A percentile compares a stretch with the other conserved stretches of the same genome.
These are phyloP conservation scores for Hirschioporus abietinus DNA, from an alignment of 768 basidiomycete genomes.

Conservation along the genomic window DNA sequence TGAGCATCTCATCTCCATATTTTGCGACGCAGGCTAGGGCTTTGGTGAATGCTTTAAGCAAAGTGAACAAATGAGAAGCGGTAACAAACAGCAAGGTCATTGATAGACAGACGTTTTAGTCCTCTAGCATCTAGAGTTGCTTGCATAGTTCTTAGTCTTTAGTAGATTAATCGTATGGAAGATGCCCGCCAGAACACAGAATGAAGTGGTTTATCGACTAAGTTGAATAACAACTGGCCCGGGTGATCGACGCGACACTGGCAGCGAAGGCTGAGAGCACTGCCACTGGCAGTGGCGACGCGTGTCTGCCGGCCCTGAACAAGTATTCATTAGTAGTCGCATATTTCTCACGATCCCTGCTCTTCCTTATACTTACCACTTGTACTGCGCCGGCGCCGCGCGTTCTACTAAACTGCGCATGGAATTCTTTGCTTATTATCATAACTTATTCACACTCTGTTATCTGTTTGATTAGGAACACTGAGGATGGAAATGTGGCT, in stretches of 20 bases:
- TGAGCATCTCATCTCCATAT: slow-evolving; percentile 76
- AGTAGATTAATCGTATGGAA: neutral
- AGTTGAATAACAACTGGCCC: neutral
- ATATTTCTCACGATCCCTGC: neutral
- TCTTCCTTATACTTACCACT: neutral
- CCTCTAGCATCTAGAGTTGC: slow-evolving; percentile 57
- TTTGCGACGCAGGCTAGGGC: slow-evolving; percentile 71
- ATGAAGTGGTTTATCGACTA: no score
- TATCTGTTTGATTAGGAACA: neutral
- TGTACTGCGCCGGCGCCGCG: neutral
- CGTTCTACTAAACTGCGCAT: neutral
- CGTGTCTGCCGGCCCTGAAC: neutral
- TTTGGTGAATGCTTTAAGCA: slow-evolving; percentile 59
- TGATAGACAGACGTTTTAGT: slow-evolving; percentile 36
- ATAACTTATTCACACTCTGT: neutral
- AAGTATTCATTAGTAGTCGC: neutral
- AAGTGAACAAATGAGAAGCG: slow-evolving; percentile 19
- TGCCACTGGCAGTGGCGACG: no score
- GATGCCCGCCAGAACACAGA: no score
- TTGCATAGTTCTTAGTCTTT: slow-evolving; percentile 43
- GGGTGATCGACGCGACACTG: neutral
- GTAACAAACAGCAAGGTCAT: slow-evolving; percentile 9
- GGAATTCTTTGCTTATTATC: neutral
- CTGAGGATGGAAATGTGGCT: neutral
- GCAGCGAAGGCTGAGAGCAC: neutral